These are phyloP conservation scores for Ulota crispa DNA, from an alignment of 225 moss, liverwort and hornwort genomes.

Conservation along the genomic window DNA sequence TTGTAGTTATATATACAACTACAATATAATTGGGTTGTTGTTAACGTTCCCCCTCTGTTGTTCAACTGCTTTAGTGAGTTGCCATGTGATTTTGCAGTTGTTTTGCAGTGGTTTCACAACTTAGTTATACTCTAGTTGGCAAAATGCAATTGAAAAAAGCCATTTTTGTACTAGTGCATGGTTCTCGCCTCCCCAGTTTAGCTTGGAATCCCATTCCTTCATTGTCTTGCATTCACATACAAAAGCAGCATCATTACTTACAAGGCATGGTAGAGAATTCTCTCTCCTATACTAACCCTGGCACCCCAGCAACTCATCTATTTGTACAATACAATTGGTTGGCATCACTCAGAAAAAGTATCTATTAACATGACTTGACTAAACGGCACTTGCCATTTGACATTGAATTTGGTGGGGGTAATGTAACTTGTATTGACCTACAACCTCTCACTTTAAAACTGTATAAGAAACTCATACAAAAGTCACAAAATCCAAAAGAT, in stretches of 20 bases:
- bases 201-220: background rate
- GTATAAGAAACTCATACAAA: background rate
- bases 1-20: too few species aligned
- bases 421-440: background rate
- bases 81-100: too few species aligned
- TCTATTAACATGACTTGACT: background rate
- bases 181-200: background rate
- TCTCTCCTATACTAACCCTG: background rate
- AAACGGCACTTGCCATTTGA: background rate
- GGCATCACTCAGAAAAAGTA: background rate
- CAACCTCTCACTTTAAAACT: background rate
- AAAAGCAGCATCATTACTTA: background rate
- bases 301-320: too few species aligned
- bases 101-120: too few species aligned
- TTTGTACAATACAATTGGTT: too few species aligned
- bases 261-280: background rate
- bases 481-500: background rate
- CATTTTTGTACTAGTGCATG: background rate
- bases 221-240: constrained; percentile 21
- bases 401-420: background rate
- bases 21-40: too few species aligned
- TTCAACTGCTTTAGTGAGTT: too few species aligned
- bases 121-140: too few species aligned
- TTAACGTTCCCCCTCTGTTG: too few species aligned
- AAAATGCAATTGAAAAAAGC: too few species aligned